Conservation (phyloP, 2,329 filamentous ascomycete genomes). For the Fusarium fracticaudum region DNA sequence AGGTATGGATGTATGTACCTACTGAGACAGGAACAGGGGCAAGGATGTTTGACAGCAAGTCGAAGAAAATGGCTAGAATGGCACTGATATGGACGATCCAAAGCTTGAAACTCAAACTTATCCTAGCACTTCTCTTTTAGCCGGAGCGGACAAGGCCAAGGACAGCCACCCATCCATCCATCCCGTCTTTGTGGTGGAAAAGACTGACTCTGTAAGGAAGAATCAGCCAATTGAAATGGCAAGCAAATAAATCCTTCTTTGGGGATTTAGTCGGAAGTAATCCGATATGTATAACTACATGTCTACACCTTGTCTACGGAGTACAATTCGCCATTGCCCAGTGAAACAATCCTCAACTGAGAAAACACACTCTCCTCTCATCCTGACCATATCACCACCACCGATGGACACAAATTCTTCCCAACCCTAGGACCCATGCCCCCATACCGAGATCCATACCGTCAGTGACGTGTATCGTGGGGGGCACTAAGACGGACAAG, state of each 20-base stretch:
- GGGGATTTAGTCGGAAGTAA: conserved; percentile 10
- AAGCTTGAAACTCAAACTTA: neutral
- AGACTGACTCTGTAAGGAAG: neutral
- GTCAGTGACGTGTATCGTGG: conserved; percentile 34
- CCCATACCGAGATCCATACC: conserved; percentile 18
- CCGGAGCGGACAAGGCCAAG: conserved; percentile 6
- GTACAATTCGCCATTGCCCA: neutral
- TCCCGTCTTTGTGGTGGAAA: conserved; percentile 7
- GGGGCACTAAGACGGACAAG: conserved; percentile 3
- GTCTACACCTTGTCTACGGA: neutral
- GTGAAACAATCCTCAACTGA: neutral
- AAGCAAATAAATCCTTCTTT: neutral
- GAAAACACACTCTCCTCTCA: neutral
- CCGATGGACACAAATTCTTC: neutral
- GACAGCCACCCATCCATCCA: conserved; percentile 18
- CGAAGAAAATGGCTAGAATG: neutral
- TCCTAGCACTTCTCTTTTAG: neutral
- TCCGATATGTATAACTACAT: neutral
- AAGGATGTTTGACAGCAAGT: conserved; percentile 14
- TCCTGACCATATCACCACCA: neutral
- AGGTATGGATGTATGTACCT: neutral
- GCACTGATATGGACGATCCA: neutral
- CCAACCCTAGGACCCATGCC: conserved; percentile 17
- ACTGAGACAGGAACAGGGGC: conserved; percentile 14
- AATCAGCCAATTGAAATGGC: conserved; percentile 1